Evolutionary conservation across 2,329 filamentous ascomycete genomes (phyloP), one percentile per base, ranked within the genome.

Genomic region (Aureobasidium subglaciale): DNA sequence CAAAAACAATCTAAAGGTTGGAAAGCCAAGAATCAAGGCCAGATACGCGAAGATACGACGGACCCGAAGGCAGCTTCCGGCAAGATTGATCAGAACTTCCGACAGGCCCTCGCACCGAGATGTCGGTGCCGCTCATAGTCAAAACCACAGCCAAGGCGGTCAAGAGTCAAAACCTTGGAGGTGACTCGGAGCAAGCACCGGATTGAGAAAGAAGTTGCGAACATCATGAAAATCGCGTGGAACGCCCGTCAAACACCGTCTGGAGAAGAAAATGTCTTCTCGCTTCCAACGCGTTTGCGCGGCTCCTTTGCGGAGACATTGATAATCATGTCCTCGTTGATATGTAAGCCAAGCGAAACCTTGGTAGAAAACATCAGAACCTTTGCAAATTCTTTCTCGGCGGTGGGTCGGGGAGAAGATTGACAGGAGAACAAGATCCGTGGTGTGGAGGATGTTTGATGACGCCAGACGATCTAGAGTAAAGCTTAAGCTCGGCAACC

Each of bases 401-500:
- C 48, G 48, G 24, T 52, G 35, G 16, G 18, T 52, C 48, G 48
- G 48, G 41, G 16, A 32, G 40, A 35, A 48, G 43, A 48, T 48
- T 40, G 32, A 50, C 25, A 18, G 24, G 24, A 25, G 16, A 25
- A 52, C 8, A 27, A 29, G 16, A 20, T 37, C 34, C 27, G n/a
- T 50, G 24, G 13, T 52, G 48, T 52, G 35, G 48, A 52, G 35
- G 35, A 40, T 40, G 25, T 30, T 30, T 29, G 24, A 41, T 52
- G 48, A 52, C 48, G 48, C 35, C 24, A 30, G 16, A 18, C 4
- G 11, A 41, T 42, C 22, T 25, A 42, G 40, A n/a, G 16, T 7
- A 50, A 50, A 50, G 13, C 24, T 41, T 52, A 41, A 40, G 48
- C 48, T 52, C 48, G 48, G 48, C n/a, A n/a, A 52, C 48, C 35